Percentiles rank a stretch among this genome's conserved stretches.
phyloP scores from a whole-genome alignment of 305 asterid species.

The Plantago lanceolata region DNA sequence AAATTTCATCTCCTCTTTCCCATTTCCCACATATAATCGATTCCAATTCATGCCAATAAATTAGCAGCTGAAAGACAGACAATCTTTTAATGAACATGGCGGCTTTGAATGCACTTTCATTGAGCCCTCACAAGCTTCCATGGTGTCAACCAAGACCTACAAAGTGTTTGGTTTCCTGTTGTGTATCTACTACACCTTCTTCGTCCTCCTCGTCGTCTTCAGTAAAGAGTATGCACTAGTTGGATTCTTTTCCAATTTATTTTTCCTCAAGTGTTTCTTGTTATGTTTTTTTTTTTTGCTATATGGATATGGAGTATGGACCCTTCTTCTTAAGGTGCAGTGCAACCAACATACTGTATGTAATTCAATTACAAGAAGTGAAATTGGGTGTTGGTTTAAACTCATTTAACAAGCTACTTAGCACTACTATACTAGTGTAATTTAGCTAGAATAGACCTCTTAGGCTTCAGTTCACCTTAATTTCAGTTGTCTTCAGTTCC shows the following conservation, averaged over 20 bases:
- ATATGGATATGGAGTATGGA: conserved; percentile 8
- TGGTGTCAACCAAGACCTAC: conserved; percentile 40
- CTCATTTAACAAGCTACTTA: neutral
- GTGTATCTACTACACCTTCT: conserved; percentile 20
- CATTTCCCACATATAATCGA: neutral
- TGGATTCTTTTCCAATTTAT: too few relatives aligned
- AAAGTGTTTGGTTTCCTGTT: conserved; percentile 43
- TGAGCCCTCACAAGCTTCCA: conserved; percentile 42
- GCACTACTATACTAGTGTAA: too few relatives aligned
- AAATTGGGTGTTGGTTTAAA: neutral
- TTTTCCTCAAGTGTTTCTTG: neutral
- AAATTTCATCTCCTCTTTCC: conserved; percentile 16
- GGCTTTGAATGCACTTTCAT: conserved; percentile 48
- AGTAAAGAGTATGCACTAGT: conserved; percentile 36
- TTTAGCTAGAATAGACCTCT: too few relatives aligned
- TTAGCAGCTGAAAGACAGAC: neutral
- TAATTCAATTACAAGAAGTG: neutral
- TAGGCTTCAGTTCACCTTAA: too few relatives aligned
- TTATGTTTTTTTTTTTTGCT: neutral
- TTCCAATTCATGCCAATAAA: conserved; percentile 3
- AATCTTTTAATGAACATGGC: conserved; percentile 35
- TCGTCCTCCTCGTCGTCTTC: conserved; percentile 29
- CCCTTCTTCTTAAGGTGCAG: neutral
- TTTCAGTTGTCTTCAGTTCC: too few relatives aligned
- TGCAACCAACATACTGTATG: too few relatives aligned